These are phyloP conservation scores for Cladosporium oxysporum DNA, from an alignment of 2,329 filamentous ascomycete genomes.

Conservation along the genomic window DNA sequence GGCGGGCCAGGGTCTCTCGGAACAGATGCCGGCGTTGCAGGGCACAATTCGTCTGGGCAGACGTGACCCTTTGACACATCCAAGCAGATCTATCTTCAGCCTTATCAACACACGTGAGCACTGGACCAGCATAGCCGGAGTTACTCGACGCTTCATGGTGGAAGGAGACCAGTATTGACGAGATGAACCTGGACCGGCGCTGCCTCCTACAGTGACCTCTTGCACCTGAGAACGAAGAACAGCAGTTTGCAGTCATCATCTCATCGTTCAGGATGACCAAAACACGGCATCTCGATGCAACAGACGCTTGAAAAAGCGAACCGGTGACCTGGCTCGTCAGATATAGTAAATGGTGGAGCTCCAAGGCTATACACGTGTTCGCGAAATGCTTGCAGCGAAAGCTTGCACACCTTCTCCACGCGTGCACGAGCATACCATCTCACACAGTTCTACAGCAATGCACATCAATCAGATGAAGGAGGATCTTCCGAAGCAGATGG, in stretches of 20 bases:
- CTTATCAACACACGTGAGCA: neutral
- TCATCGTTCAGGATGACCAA: neutral
- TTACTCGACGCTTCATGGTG: neutral
- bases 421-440: neutral
- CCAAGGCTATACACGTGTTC: neutral
- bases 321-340: neutral
- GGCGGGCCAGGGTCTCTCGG: conserved; percentile 4
- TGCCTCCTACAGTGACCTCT: neutral
- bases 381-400: neutral
- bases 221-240: neutral
- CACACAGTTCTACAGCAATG: neutral
- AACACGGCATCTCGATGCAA: neutral
- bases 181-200: neutral
- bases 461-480: neutral
- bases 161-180: neutral
- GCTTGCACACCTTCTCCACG: neutral
- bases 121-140: neutral
- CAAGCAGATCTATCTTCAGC: neutral
- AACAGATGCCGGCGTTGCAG: neutral
- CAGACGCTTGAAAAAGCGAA: neutral
- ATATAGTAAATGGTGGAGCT: neutral
- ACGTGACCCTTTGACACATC: neutral
- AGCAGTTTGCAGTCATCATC: neutral
- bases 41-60: neutral
- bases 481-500: neutral